A percentile compares a stretch with the other conserved stretches of the same genome.
Conservation (phyloP, 2,329 filamentous ascomycete genomes). For the Penicillium verrucosum region DNA sequence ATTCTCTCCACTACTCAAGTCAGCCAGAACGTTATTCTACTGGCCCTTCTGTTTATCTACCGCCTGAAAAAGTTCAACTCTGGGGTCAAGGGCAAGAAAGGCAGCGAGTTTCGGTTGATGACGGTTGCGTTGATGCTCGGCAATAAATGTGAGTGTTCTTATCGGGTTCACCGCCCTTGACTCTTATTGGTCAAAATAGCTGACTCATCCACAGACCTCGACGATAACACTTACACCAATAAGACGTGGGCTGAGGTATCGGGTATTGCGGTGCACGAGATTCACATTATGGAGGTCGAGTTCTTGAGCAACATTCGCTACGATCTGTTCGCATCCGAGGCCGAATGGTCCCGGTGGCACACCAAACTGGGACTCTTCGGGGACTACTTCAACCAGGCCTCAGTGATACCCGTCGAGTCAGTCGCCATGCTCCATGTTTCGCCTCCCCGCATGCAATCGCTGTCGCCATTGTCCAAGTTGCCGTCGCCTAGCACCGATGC, state of each 20-base stretch:
- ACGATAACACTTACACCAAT: conserved; percentile 99
- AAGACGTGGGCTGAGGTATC: conserved; percentile 99
- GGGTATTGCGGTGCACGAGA: conserved; percentile 86
- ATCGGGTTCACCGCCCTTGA: conserved; percentile 19
- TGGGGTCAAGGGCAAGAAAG: conserved; percentile 81
- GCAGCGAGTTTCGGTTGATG: conserved; percentile 87
- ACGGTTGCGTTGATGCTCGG: conserved; percentile 96
- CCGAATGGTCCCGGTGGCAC: conserved; percentile 87
- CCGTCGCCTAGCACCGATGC: conserved; percentile 40
- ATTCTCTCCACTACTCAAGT: conserved; percentile 94
- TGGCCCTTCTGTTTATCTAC: conserved; percentile 90
- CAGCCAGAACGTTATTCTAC: conserved; percentile 86
- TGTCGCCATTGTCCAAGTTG: conserved; percentile 35
- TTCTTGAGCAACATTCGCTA: conserved; percentile 99
- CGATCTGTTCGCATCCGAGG: conserved; percentile 78
- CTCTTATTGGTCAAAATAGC: conserved; percentile 6
- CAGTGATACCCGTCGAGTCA: conserved; percentile 44
- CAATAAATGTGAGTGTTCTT: conserved; percentile 74
- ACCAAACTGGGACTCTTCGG: conserved; percentile 76
- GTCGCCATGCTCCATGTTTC: conserved; percentile 33
- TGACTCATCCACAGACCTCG: conserved; percentile 61
- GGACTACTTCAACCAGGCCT: conserved; percentile 74
- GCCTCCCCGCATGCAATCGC: conserved; percentile 31
- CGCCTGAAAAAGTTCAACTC: conserved; percentile 87
- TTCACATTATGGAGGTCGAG: conserved; percentile 99